Evolutionary conservation across 441 rosid genomes (phyloP), one percentile per base, ranked within the genome.

Genomic region (Gossypium laxum): DNA sequence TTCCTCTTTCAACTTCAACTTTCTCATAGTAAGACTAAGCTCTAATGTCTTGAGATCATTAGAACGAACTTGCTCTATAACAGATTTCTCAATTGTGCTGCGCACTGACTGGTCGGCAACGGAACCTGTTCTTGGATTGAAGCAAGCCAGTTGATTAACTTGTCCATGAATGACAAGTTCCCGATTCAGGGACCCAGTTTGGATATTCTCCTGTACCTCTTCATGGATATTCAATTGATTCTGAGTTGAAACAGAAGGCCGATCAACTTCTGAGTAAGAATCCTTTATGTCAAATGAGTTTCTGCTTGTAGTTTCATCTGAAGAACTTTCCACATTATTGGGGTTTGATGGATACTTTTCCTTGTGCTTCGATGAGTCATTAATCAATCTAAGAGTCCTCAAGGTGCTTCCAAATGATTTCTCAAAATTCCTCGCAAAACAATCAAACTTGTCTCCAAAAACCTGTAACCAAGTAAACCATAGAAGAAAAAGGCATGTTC

Each of bases 391-490:
- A 54, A 89, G 96, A 45, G 94, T 89, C 85, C 80, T 89, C 80
- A 93, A 75, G 72, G 94, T 91, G 82, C 91, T 87, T 55, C 87
- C 87, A 57, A 93, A 93, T 60, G 96, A 92, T 79, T 74, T 88
- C 84, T 95, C 93, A 52, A 95, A 92, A 79, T 85, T 92, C 34
- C 80, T 74, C 0, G 80, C 78, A 54, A 95, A 91, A 70, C 76
- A 83, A 74, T 87, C 83, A 75, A 82, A 85, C 75, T 87, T 85
- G 77, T 88, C 74, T 24, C 94, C 92, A 69, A 87, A 95, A 24
- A 86, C 94, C 99, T 89, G 92, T 80, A 65, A 51, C 72, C 66
- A 61, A 74, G 52, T 56, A 51, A 73, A 47, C 75, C 69, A 51
- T 41, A 69, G 74, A 74, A 70, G 54, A 52, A 51, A 73, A 60